These are phyloP conservation scores for Aspergillus spinulosporus DNA, from an alignment of 2,329 filamentous ascomycete species.

Conservation along the genomic window DNA sequence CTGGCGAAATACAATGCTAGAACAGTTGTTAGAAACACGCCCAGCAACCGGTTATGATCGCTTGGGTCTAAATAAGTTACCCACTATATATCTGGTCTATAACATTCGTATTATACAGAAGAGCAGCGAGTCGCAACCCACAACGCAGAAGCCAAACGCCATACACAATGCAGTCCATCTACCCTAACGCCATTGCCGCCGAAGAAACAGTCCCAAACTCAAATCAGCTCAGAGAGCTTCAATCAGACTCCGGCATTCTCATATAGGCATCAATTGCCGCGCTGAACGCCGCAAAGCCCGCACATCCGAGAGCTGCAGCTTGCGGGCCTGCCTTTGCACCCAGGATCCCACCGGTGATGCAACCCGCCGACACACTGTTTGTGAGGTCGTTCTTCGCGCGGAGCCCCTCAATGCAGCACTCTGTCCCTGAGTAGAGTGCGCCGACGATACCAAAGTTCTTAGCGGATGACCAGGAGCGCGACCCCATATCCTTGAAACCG, in stretches of 20 bases:
- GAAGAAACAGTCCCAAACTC: not conserved
- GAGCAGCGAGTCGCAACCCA: constrained; percentile 16
- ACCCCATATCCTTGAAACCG: constrained; percentile 95
- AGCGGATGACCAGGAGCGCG: constrained; percentile 75
- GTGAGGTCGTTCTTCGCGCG: constrained; percentile 90
- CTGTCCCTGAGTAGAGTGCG: constrained; percentile 84
- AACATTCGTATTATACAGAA: constrained; percentile 8
- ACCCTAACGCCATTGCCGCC: constrained; percentile 8
- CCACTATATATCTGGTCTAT: not conserved
- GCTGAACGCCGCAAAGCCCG: constrained; percentile 89
- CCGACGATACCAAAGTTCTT: constrained; percentile 96
- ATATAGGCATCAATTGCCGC: constrained; percentile 91
- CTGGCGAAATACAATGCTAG: no score
- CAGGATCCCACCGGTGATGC: constrained; percentile 84
- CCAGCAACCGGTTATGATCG: no score
- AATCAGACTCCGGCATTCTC: constrained; percentile 63
- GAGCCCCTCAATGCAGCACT: constrained; percentile 89
- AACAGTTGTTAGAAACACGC: no score
- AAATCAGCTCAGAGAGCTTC: not conserved
- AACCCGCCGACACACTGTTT: constrained; percentile 86
- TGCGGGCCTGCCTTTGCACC: constrained; percentile 86
- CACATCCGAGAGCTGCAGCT: constrained; percentile 82
- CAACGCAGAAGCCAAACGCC: constrained; percentile 10
- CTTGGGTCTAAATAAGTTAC: not conserved
- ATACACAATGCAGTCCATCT: constrained; percentile 16